Conservation (phyloP, 192 early-diverging fungal species). For the Helicostylum pulchrum region DNA sequence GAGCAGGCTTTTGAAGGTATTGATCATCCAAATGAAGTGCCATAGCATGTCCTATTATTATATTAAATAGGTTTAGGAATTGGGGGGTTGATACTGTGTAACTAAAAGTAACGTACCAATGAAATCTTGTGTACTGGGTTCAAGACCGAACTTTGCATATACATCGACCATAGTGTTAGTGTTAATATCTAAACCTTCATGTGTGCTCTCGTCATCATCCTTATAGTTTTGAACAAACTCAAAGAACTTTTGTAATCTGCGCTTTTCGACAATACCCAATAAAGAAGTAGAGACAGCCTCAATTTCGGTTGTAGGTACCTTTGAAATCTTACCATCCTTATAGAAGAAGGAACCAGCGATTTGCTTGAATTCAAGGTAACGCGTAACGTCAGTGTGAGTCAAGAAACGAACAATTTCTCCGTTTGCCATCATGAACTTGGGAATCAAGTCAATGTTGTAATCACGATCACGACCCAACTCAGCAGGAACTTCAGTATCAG, state of each 20-base stretch:
- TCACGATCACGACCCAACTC: constrained; percentile 75
- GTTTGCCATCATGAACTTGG: constrained; percentile 99
- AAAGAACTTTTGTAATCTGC: constrained; percentile 90
- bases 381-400: constrained; percentile 96
- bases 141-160: constrained; percentile 90
- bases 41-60: constrained; percentile 80
- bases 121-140: constrained; percentile 94
- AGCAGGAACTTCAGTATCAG: constrained; percentile 46
- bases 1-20: constrained; percentile 68
- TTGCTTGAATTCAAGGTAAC: constrained; percentile 97
- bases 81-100: background rate
- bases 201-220: constrained; percentile 77
- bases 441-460: constrained; percentile 97
- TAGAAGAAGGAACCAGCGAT: constrained; percentile 92
- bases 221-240: constrained; percentile 92
- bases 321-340: constrained; percentile 86
- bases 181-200: constrained; percentile 77
- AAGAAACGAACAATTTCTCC: constrained; percentile 97
- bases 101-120: constrained; percentile 37
- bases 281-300: constrained; percentile 85
- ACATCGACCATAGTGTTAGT: constrained; percentile 74
- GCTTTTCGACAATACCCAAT: constrained; percentile 95
- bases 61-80: background rate
- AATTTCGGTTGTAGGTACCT: constrained; percentile 88
- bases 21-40: constrained; percentile 92